Base-by-base conservation (phyloP, 192 early-diverging fungal genomes). In the Dimargaris xerosporica region DNA sequence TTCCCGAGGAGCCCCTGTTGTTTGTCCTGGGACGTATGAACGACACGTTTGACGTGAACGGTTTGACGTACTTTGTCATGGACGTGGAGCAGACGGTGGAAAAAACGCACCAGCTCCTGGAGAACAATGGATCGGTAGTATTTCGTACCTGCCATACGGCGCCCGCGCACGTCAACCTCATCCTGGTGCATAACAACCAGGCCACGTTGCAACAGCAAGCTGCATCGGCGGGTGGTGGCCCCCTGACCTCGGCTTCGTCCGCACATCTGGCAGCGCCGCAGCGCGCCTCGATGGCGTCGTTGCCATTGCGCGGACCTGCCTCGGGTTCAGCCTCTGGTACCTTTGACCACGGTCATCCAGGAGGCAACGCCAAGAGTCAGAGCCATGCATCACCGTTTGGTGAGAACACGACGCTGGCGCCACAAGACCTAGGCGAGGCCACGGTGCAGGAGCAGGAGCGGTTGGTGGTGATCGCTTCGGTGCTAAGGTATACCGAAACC, bases 11-110 rank as follows among this genome's bases (percentile, higher is more conserved):
- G 63, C 83, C 85, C 54, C 82, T 84, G 51, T 61, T 93, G 69
- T 93, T 85, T 75, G 87, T 90, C 9, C 64, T 89, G 30, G 88
- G 90, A 15, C 73, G 81, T 5, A 76, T 89, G 41, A 69, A 70
- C 17, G 86, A 93, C 62, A 85, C 81, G 1, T 79, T 91, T 65
- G 72, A 78, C 30, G 74, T 85, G 53, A 79, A 85, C 68, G 85
- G 84, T 4, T 72, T 85, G 55, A 75, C 82, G 69, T 80, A 89
- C 72, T 89, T 86, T 61, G 80, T 85, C 39, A 68, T 71, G 39
- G 89, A 91, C 61, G 73, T 91, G 46, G 90, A 93, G 70, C 63
- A 71, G 16, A 79, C 85, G 0, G 80, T 89, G 43, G 90, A 89
- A 64, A 71, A 76, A n/a, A 70, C 74, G 16, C 79, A 86, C 66